Conservation (phyloP, 352 stramenopile genomes). For the Elongisporangium anandrum region DNA sequence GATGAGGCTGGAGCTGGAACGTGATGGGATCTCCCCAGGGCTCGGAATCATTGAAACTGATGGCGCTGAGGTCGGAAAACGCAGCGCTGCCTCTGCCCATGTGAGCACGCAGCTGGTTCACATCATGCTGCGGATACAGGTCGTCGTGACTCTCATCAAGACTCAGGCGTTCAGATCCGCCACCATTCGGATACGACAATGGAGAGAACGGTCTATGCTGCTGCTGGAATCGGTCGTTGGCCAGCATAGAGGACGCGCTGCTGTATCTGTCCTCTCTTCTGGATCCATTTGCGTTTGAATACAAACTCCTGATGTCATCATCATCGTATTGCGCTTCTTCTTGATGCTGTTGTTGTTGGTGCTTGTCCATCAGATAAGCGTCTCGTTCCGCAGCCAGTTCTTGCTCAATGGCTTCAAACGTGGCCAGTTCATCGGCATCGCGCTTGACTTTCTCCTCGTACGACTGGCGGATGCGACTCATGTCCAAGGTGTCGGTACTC, state of each 20-base stretch:
- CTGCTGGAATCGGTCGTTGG: neutral
- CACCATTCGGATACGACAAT: neutral
- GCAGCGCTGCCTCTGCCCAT: slow-evolving; percentile 1
- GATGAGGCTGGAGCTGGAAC: slow-evolving; percentile 21
- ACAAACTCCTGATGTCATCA: slow-evolving; percentile 2
- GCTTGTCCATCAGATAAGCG: slow-evolving; percentile 41
- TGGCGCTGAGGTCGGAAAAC: slow-evolving; percentile 58
- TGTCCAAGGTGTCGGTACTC: slow-evolving; percentile 56
- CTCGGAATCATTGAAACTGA: slow-evolving; percentile 80
- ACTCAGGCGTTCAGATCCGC: neutral
- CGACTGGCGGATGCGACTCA: slow-evolving; percentile 45
- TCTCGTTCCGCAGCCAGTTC: slow-evolving; percentile 61
- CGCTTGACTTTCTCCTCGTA: slow-evolving; percentile 49
- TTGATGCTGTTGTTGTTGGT: slow-evolving; percentile 17
- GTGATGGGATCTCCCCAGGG: slow-evolving; percentile 61
- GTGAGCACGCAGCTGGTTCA: neutral
- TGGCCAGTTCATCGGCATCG: slow-evolving; percentile 70
- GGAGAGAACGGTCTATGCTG: neutral
- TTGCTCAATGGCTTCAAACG: slow-evolving; percentile 74
- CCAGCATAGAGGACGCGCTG: neutral
- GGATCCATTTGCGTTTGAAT: neutral
- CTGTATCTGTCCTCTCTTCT: neutral
- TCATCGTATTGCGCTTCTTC: slow-evolving; percentile 4
- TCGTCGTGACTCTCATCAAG: neutral
- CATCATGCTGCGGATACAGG: neutral